phyloP scores from a whole-genome alignment of 441 rosid species.

The Adansonia rubrostipa region DNA sequence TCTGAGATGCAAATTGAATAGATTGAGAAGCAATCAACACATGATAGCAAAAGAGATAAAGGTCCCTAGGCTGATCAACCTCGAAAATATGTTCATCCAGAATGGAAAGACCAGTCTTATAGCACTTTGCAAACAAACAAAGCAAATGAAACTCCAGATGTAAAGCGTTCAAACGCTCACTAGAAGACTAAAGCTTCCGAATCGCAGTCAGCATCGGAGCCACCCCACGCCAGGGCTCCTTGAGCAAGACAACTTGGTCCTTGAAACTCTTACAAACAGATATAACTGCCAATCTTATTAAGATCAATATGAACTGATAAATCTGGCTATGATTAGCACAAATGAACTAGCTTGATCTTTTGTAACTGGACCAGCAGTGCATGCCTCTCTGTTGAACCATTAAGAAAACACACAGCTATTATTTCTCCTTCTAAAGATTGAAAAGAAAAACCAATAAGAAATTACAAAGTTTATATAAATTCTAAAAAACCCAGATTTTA shows the following conservation, averaged over 20 bases:
- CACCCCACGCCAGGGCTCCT: slow-evolving; percentile 75
- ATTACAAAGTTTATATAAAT: too few relatives aligned
- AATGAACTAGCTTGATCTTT: slow-evolving; percentile 54
- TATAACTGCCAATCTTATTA: slow-evolving; percentile 52
- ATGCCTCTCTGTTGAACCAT: slow-evolving; percentile 65
- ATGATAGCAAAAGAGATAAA: slow-evolving; percentile 87
- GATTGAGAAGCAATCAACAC: slow-evolving; percentile 57
- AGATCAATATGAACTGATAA: slow-evolving; percentile 54
- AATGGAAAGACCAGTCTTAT: slow-evolving; percentile 73
- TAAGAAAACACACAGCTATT: slow-evolving; percentile 14
- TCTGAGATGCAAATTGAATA: too few relatives aligned
- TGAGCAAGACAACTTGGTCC: slow-evolving; percentile 68
- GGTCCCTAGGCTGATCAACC: slow-evolving; percentile 85
- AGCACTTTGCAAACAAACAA: slow-evolving; percentile 75
- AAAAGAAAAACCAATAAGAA: neutral
- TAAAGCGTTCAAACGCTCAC: slow-evolving; percentile 77
- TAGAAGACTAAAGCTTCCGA: slow-evolving; percentile 73
- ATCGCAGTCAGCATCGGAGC: slow-evolving; percentile 70
- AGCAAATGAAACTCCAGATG: slow-evolving; percentile 93
- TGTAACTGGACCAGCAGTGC: slow-evolving; percentile 55
- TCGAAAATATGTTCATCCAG: slow-evolving; percentile 85
- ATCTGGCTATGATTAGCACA: slow-evolving; percentile 55
- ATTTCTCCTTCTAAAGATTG: slow-evolving; percentile 1
- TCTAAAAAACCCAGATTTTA: too few relatives aligned
- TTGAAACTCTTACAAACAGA: slow-evolving; percentile 81